Evolutionary conservation across 1,284 basidiomycete species (phyloP).

Genomic region (Moesziomyces sp.): DNA sequence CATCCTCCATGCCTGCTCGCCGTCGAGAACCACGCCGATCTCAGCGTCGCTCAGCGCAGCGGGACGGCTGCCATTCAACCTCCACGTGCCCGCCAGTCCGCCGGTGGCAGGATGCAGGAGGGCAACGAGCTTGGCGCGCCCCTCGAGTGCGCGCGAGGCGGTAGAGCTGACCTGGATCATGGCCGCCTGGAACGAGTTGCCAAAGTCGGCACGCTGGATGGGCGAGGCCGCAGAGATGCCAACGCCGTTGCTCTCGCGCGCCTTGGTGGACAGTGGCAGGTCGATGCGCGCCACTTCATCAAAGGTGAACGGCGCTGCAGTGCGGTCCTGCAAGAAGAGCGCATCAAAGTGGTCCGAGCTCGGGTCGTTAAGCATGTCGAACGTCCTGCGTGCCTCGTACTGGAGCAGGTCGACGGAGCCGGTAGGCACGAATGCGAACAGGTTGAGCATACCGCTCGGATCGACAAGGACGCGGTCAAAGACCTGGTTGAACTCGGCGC

Average conservation of each 20-base stretch:
- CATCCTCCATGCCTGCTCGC: conserved; percentile 59
- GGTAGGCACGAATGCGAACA: conserved; percentile 71
- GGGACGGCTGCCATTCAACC: conserved; percentile 32
- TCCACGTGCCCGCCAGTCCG: conserved; percentile 42
- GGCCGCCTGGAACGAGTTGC: conserved; percentile 44
- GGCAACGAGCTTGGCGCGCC: conserved; percentile 44
- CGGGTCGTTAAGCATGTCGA: conserved; percentile 62
- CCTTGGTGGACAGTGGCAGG: conserved; percentile 19
- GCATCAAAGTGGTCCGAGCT: conserved; percentile 77
- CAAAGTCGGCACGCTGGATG: conserved; percentile 47
- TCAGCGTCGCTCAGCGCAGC: conserved; percentile 44
- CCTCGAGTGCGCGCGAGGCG: conserved; percentile 44
- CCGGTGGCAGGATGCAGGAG: conserved; percentile 41
- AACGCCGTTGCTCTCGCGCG: conserved; percentile 9
- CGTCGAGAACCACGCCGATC: conserved; percentile 53
- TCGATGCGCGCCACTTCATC: conserved; percentile 66
- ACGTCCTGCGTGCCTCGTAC: conserved; percentile 59
- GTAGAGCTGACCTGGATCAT: conserved; percentile 49
- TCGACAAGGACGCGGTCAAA: conserved; percentile 78
- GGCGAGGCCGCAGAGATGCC: conserved; percentile 23
- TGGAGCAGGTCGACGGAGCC: conserved; percentile 78
- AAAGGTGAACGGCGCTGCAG: conserved; percentile 61
- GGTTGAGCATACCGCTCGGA: conserved; percentile 80
- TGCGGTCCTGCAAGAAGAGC: conserved; percentile 74
- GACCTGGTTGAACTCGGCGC: conserved; percentile 62